Evolutionary conservation across 2,329 filamentous ascomycete species (phyloP).

Genomic region (Aspergillus sp.): DNA sequence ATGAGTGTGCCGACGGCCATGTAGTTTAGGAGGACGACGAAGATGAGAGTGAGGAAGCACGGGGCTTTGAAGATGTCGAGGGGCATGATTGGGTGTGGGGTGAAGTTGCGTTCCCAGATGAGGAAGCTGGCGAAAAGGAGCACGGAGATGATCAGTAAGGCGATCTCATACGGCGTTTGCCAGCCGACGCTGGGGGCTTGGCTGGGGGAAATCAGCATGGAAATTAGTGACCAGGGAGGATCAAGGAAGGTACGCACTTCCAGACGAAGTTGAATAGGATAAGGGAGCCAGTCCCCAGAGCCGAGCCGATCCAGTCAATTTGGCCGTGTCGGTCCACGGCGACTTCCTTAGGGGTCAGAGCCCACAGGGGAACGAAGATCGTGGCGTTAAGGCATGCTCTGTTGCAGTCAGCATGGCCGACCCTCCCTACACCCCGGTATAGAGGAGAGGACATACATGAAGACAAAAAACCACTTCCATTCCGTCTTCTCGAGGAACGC

Average conservation of each 20-base stretch:
- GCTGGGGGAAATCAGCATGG: slow-evolving; percentile 4
- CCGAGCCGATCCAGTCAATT: slow-evolving; percentile 43
- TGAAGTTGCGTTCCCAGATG: slow-evolving; percentile 44
- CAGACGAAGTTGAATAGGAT: slow-evolving; percentile 53
- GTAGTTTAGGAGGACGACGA: slow-evolving; percentile 47
- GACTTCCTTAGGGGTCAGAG: slow-evolving; percentile 28
- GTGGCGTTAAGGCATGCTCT: slow-evolving; percentile 25
- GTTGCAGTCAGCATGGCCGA: background rate
- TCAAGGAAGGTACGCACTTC: slow-evolving; percentile 41
- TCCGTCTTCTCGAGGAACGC: slow-evolving; percentile 36
- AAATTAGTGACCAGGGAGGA: background rate
- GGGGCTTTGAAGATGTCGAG: slow-evolving; percentile 47
- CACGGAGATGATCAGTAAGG: slow-evolving; percentile 39
- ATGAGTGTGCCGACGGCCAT: slow-evolving; percentile 51
- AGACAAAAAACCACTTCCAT: slow-evolving; percentile 46
- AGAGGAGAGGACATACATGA: slow-evolving; percentile 30
- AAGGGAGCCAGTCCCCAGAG: slow-evolving; percentile 41
- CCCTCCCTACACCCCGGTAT: background rate
- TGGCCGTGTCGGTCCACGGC: slow-evolving; percentile 38
- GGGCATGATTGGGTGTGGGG: slow-evolving; percentile 47
- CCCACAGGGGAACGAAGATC: slow-evolving; percentile 24
- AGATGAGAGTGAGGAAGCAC: slow-evolving; percentile 44
- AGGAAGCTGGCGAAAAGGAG: slow-evolving; percentile 34
- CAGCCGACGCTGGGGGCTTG: slow-evolving; percentile 50
- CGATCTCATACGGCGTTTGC: slow-evolving; percentile 44